phyloP scores from a whole-genome alignment of 768 basidiomycete species.

The Hypsizygus marmoreus region DNA sequence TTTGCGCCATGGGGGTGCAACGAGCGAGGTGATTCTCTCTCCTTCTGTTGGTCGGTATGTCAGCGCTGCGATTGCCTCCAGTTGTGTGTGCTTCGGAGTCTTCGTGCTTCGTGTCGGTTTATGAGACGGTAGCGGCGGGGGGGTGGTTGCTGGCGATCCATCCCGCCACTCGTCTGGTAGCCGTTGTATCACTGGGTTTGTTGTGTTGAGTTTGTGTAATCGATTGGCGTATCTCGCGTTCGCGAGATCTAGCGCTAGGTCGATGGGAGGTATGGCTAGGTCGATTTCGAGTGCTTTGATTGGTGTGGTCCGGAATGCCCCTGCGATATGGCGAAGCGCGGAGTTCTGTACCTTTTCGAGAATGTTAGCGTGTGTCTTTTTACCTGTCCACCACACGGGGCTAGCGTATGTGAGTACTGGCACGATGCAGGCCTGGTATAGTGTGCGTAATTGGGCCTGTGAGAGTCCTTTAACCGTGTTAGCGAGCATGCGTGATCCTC shows the following conservation, averaged over 20 bases:
- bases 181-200: neutral
- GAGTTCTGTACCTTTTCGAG: slow-evolving; percentile 29
- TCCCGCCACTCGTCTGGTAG: neutral
- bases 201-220: slow-evolving; percentile 23
- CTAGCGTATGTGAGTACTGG: slow-evolving; percentile 35
- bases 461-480: slow-evolving; percentile 36
- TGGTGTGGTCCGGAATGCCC: slow-evolving; percentile 33
- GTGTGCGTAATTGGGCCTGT: slow-evolving; percentile 24
- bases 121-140: slow-evolving; percentile 21
- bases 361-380: slow-evolving; percentile 8
- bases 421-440: slow-evolving; percentile 31
- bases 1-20: neutral
- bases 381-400: slow-evolving; percentile 33
- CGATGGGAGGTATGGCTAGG: slow-evolving; percentile 31
- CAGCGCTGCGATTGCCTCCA: slow-evolving; percentile 12
- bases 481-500: slow-evolving; percentile 29
- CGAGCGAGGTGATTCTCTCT: no score
- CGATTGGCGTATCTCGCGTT: slow-evolving; percentile 18
- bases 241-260: slow-evolving; percentile 10
- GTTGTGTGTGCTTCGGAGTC: slow-evolving; percentile 5
- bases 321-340: slow-evolving; percentile 31
- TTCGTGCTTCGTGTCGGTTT: neutral
- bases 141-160: slow-evolving; percentile 5
- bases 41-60: slow-evolving; percentile 21
- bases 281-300: slow-evolving; percentile 32